Base-by-base conservation (phyloP, 1,284 basidiomycete species). In the Tilletia setariae region DNA sequence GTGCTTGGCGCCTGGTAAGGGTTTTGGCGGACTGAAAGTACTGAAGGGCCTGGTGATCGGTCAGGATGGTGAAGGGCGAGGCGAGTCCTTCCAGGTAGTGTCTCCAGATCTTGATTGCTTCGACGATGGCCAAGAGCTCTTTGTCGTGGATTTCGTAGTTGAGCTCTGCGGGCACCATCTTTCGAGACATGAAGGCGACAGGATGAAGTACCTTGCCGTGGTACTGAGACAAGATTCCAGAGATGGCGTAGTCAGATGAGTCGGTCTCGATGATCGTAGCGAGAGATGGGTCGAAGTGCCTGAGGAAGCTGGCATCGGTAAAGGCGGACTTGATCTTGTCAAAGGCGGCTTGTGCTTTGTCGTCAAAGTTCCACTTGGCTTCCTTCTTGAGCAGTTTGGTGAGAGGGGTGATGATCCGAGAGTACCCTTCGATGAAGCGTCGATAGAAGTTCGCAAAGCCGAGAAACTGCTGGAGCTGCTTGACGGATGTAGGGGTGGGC, bases 301-400 rank as follows among this genome's bases (percentile, higher is more conserved):
- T 49, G 0, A 86, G 78, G 15, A 86, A 65, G 0, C 83, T 83
- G 13, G 83, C 78, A 0, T 75, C 66, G 7, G 77, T 82, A 72
- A 69, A 82, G 69, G 74, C 74, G 2, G 35, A 19, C 63, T 85
- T 84, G 69, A 83, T 83, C 11, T 74, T 70, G 9, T 85, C 79
- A 42, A 86, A 85, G 11, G 83, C 78, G 40, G 81, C 81, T 21
- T 77, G n/a, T 1, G 42, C 64, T 1, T 72, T 56, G 15, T 9
- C 2, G 25, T 68, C 73, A 74, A 80, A 85, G 13, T 64, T 23
- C 11, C 47, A 64, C 11, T 11, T 13, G 11, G 13, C 8, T 9
- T 30, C 25, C 35, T 65, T 65, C 21, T 32, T 59, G 44, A 56
- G 15, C 1, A 65, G 56, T 1, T 23, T 8, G 2, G 40, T 65